These are phyloP conservation scores for Melastoma candidum DNA, from an alignment of 441 rosid genomes.

Conservation along the genomic window DNA sequence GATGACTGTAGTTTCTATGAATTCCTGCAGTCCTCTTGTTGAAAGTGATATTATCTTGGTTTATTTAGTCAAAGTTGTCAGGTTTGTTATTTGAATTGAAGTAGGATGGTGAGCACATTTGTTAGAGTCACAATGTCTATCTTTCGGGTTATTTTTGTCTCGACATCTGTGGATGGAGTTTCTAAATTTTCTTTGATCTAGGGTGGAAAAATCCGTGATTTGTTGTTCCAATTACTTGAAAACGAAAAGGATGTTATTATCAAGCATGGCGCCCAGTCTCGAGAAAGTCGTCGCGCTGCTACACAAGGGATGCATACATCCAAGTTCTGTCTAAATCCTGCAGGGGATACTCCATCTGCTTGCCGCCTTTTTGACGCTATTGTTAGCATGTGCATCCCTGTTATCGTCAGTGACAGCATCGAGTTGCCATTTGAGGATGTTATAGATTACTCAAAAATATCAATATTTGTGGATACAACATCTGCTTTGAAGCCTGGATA, in stretches of 20 bases:
- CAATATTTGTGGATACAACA: constrained; percentile 61
- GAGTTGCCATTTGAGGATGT: constrained; percentile 88
- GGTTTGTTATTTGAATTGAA: too few species aligned
- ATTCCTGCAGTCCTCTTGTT: too few species aligned
- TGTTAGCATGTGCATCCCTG: constrained; percentile 89
- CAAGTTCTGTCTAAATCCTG: constrained; percentile 87
- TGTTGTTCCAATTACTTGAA: constrained; percentile 80
- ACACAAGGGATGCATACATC: constrained; percentile 86
- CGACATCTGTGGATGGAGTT: not conserved
- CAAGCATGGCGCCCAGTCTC: constrained; percentile 89
- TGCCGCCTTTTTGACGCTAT: constrained; percentile 92
- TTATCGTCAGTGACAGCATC: constrained; percentile 69
- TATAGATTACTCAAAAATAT: constrained; percentile 68
- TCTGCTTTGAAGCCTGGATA: constrained; percentile 58
- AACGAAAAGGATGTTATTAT: constrained; percentile 59
- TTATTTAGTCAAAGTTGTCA: too few species aligned
- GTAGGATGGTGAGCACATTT: too few species aligned
- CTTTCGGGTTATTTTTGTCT: not conserved
- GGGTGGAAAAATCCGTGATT: constrained; percentile 94
- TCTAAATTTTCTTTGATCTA: constrained; percentile 13
- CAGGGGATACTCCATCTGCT: constrained; percentile 96
- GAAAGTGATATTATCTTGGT: too few species aligned
- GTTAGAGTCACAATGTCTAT: too few species aligned
- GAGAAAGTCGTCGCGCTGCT: constrained; percentile 86
- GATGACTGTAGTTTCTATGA: too few species aligned